Evolutionary conservation across 345 rosid genomes (phyloP).

Genomic region (Hibiscus tridactylites): DNA sequence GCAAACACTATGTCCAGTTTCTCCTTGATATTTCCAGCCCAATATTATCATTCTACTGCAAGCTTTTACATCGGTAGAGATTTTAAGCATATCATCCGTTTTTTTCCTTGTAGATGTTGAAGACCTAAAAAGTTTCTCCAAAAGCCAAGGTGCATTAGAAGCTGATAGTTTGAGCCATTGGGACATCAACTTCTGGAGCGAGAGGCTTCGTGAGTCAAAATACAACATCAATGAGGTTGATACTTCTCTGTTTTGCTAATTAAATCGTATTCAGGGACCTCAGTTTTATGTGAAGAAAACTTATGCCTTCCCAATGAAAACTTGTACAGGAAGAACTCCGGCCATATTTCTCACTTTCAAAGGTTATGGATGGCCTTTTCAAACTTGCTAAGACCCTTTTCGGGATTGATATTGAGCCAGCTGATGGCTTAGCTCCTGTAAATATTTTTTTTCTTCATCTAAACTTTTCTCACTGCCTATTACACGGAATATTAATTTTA

Average conservation of each 20-base stretch:
- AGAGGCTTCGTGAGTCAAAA: conserved; percentile 93
- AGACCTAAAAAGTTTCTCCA: conserved; percentile 64
- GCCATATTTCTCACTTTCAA: conserved; percentile 83
- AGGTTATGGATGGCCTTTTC: conserved; percentile 83
- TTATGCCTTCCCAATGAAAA: conserved; percentile 4
- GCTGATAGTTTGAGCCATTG: conserved; percentile 64
- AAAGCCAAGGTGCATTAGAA: conserved; percentile 69
- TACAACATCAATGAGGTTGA: conserved; percentile 81
- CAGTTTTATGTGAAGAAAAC: background rate
- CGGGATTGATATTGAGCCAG: conserved; percentile 65
- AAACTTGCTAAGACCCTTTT: conserved; percentile 61
- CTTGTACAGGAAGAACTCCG: conserved; percentile 72
- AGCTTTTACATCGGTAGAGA: background rate
- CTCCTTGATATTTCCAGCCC: background rate
- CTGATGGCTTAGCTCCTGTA: conserved; percentile 91
- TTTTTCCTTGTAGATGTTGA: conserved; percentile 51
- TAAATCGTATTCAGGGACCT: background rate
- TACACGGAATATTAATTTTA: conserved; percentile 6
- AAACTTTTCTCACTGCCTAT: background rate
- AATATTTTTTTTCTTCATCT: conserved; percentile 2
- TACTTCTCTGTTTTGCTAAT: conserved; percentile 1
- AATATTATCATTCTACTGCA: background rate
- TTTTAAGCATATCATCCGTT: background rate
- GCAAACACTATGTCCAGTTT: background rate
- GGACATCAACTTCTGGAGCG: conserved; percentile 88